A percentile compares a stretch with the other conserved stretches of the same genome.
Conservation (phyloP, 2,329 filamentous ascomycete species). For the Colletotrichum sp. region DNA sequence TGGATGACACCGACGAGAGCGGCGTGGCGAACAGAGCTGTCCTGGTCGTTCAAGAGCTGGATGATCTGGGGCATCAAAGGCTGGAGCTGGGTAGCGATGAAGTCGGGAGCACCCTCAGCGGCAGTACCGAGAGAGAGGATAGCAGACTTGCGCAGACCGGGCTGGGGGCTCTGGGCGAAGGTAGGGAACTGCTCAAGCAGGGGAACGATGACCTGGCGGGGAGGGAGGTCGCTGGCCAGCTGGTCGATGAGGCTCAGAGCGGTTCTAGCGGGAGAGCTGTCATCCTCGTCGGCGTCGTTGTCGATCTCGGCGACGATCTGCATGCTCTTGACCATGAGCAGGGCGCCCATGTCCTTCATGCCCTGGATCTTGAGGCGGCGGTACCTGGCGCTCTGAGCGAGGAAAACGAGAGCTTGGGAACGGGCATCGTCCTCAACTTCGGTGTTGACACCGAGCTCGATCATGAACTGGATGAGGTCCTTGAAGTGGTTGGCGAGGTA, state of each 20-base stretch:
- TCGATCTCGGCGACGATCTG: conserved; percentile 90
- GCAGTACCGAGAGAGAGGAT: conserved; percentile 92
- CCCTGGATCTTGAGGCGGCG: conserved; percentile 95
- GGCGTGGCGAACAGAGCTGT: conserved; percentile 83
- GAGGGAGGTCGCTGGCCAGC: conserved; percentile 85
- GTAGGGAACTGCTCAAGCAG: conserved; percentile 84
- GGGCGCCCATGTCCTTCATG: conserved; percentile 81
- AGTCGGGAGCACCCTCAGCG: conserved; percentile 96
- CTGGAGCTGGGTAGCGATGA: conserved; percentile 90
- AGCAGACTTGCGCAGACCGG: conserved; percentile 85
- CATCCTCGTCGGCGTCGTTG: conserved; percentile 74
- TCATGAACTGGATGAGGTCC: conserved; percentile 93
- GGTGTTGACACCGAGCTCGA: conserved; percentile 80
- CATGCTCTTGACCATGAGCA: conserved; percentile 86
- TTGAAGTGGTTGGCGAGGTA: conserved; percentile 86
- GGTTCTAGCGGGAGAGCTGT: conserved; percentile 82
- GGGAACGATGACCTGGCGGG: conserved; percentile 92
- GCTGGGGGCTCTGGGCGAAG: conserved; percentile 77
- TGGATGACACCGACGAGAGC: conserved; percentile 87
- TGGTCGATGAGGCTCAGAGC: conserved; percentile 89
- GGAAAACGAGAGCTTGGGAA: conserved; percentile 89
- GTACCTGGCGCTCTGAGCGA: conserved; percentile 91
- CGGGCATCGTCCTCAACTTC: conserved; percentile 84
- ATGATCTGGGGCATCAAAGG: conserved; percentile 86
- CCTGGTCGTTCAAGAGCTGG: conserved; percentile 82